These are phyloP conservation scores for Gynochthodes officinalis DNA, from an alignment of 257 asterid species.

Conservation along the genomic window DNA sequence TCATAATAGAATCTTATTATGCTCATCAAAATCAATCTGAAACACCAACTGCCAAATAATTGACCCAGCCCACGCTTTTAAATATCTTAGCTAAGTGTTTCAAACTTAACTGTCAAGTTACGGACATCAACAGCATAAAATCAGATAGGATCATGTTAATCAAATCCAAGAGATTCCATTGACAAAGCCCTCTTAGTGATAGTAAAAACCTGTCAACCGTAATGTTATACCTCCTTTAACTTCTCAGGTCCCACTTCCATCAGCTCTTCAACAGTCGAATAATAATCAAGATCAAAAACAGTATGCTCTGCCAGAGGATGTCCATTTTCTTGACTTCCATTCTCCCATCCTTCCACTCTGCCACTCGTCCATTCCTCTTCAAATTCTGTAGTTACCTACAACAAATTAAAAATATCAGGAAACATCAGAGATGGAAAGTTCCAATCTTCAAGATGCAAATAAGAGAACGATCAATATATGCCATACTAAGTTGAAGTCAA, in stretches of 20 bases:
- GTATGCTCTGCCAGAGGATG: conserved; percentile 45
- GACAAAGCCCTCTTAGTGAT: not conserved
- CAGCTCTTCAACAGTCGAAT: conserved; percentile 70
- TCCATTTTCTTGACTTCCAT: conserved; percentile 61
- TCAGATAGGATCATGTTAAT: not conserved
- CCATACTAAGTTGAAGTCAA: not conserved
- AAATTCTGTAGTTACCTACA: conserved; percentile 67
- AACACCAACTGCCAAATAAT: not conserved
- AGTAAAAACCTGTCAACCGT: not conserved
- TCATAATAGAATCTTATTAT: not conserved
- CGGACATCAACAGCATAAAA: not conserved
- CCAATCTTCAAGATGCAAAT: not conserved
- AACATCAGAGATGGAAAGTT: not conserved
- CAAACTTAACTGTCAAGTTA: not conserved
- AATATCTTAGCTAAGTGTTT: not conserved
- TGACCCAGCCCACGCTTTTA: not conserved
- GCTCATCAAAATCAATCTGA: not conserved
- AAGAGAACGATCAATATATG: not conserved
- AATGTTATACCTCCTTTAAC: conserved; percentile 70
- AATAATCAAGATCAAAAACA: conserved; percentile 78
- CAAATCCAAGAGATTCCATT: not conserved
- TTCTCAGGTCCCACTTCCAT: conserved; percentile 81
- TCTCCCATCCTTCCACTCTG: conserved; percentile 71
- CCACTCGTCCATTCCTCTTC: conserved; percentile 85
- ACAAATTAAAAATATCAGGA: conserved; percentile 20